Percentiles rank a stretch among this genome's conserved stretches.
Evolutionary conservation across 805 yeast species (phyloP).

Genomic region (Tetrapisispora nanseiensis): DNA sequence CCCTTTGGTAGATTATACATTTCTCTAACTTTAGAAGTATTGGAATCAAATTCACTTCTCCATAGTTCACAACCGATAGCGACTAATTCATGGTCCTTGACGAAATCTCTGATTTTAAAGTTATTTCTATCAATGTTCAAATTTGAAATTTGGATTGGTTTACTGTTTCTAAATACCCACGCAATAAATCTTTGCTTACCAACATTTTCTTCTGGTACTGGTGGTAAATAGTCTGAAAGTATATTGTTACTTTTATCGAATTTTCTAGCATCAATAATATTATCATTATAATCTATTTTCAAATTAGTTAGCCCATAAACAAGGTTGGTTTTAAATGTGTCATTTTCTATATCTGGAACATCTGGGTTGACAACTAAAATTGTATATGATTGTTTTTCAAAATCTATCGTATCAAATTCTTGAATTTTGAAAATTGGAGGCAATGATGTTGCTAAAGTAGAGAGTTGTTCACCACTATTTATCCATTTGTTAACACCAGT

Average conservation of each 20-base stretch:
- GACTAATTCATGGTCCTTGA: constrained; percentile 41
- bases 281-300: constrained; percentile 44
- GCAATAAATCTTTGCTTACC: constrained; percentile 74
- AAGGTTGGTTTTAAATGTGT: constrained; percentile 60
- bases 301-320: constrained; percentile 73
- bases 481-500: constrained; percentile 56
- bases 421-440: constrained; percentile 74
- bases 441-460: constrained; percentile 60
- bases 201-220: constrained; percentile 81
- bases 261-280: constrained; percentile 37
- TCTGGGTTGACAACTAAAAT: constrained; percentile 85
- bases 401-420: constrained; percentile 47
- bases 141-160: neutral
- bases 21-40: constrained; percentile 57
- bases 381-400: constrained; percentile 51
- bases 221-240: constrained; percentile 59
- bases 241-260: constrained; percentile 28
- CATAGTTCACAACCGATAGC: constrained; percentile 89
- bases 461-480: constrained; percentile 67
- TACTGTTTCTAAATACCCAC: constrained; percentile 78
- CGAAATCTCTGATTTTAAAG: constrained; percentile 70
- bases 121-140: constrained; percentile 32
- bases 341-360: constrained; percentile 63
- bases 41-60: constrained; percentile 77
- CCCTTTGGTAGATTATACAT: constrained; percentile 68